Conservation (phyloP, 306 rosid species). For the Fragaria ananassa region DNA sequence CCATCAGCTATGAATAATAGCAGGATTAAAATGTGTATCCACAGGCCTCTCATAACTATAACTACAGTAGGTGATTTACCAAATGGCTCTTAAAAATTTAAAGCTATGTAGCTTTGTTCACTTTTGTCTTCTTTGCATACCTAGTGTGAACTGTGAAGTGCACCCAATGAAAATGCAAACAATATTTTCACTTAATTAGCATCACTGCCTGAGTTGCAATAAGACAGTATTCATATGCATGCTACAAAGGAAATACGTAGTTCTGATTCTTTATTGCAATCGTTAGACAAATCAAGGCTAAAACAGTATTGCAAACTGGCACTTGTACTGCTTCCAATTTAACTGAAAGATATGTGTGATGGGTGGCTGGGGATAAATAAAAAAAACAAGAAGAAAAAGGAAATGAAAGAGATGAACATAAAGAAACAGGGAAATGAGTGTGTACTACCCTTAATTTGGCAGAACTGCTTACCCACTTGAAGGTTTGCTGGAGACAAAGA, state of each 20-base stretch:
- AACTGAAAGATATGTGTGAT: background rate
- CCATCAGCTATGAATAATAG: background rate
- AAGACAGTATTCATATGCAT: background rate
- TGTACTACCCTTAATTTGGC: background rate
- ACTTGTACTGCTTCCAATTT: background rate
- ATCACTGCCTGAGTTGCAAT: background rate
- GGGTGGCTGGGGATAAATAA: background rate
- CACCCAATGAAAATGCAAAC: background rate
- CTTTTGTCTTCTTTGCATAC: background rate
- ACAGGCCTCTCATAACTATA: background rate
- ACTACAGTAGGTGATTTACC: background rate
- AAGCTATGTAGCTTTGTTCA: background rate
- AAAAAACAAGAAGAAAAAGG: background rate
- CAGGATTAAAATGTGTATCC: background rate
- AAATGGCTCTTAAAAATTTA: background rate
- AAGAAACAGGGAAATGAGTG: background rate
- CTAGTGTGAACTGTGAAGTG: background rate
- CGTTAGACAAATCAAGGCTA: background rate
- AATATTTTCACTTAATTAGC: background rate
- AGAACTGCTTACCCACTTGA: background rate
- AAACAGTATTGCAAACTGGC: background rate
- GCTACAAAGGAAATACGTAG: background rate
- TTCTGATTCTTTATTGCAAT: background rate
- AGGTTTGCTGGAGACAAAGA: background rate
- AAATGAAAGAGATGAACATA: background rate